These are phyloP conservation scores for Forsythia viridissima DNA, from an alignment of 257 asterid species.

Conservation along the genomic window DNA sequence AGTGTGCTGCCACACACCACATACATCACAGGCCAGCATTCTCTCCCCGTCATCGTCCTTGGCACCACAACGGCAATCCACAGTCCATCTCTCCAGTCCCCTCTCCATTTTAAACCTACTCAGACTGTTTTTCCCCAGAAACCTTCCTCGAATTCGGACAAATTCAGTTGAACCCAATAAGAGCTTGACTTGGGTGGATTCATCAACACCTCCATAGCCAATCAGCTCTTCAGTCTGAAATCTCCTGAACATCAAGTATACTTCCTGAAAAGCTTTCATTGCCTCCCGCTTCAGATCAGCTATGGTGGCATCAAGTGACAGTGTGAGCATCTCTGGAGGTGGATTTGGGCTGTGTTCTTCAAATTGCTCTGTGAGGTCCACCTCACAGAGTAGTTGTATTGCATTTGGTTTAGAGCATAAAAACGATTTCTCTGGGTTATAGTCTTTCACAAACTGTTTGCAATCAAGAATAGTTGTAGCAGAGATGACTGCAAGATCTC, in stretches of 20 bases:
- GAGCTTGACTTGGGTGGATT: conserved; percentile 77
- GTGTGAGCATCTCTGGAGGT: conserved; percentile 72
- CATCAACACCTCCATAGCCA: conserved; percentile 79
- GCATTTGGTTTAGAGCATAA: conserved; percentile 36
- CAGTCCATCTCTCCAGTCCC: conserved; percentile 88
- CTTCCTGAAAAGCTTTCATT: conserved; percentile 76
- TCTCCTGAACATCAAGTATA: conserved; percentile 70
- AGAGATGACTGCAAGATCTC: conserved; percentile 45
- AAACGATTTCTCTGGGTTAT: conserved; percentile 47
- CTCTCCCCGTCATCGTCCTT: conserved; percentile 95
- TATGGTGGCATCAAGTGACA: conserved; percentile 72
- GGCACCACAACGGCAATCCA: conserved; percentile 89
- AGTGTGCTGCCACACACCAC: conserved; percentile 96
- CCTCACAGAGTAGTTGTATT: conserved; percentile 72
- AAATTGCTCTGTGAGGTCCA: conserved; percentile 62
- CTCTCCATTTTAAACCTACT: conserved; percentile 77
- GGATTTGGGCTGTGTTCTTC: conserved; percentile 54
- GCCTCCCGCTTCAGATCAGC: conserved; percentile 87
- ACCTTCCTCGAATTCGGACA: conserved; percentile 58
- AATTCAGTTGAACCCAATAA: conserved; percentile 63
- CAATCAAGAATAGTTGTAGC: conserved; percentile 77
- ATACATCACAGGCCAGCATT: conserved; percentile 89
- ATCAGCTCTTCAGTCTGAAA: conserved; percentile 81
- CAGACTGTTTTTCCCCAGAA: conserved; percentile 56
- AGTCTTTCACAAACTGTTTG: conserved; percentile 89